Base-by-base conservation (phyloP, 176 grass and related monocot species). In the Bromus sterilis region DNA sequence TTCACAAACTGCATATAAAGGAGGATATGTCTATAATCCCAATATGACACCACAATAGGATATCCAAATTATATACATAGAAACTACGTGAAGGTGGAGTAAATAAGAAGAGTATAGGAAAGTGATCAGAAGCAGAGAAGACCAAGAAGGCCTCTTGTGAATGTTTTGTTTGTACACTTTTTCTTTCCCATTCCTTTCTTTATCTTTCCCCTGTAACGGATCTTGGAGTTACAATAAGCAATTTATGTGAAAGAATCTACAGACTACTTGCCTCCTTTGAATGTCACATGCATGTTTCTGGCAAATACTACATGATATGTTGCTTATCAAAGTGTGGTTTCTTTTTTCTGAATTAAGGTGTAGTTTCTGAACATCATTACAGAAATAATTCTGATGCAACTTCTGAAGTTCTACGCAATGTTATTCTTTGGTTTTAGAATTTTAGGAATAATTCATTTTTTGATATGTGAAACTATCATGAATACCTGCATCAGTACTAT, bases 161-260 rank as follows among this genome's bases (percentile, higher is more conserved):
- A 51, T 32, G 79, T 63, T 71, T 51, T 77, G 63, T 81, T 74
- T 49, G 86, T 84, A 80, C 15, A 25, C 1, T 32, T 67, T 84
- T 49, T 75, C 21, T 7, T 14, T 80, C 20, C 69, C 36, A 42
- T 59, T 74, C 39, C n/a, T 73, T 66, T 41, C 39, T 41, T 41
- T 41, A n/a, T 41, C 2, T 41, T 11, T 41, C 9, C 39, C 39
- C 39, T 30, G 32, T 43, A 15, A 75, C n/a, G 33, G 31, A 66
- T 83, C 35, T 63, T 73, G 9, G 31, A 4, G 56, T 75, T 58
- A 31, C 55, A 71, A 37, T 40, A 15, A 30, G 5, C 39, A 59
- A 59, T 11, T 61, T 81, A 1, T 63, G 16, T 36, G 81, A 64
- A 43, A 23, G 21, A 40, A 62, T 30, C 5, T 33, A 1, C 9